Conservation (phyloP, 129 eudicot genomes). For the Flaveria bidentis region DNA sequence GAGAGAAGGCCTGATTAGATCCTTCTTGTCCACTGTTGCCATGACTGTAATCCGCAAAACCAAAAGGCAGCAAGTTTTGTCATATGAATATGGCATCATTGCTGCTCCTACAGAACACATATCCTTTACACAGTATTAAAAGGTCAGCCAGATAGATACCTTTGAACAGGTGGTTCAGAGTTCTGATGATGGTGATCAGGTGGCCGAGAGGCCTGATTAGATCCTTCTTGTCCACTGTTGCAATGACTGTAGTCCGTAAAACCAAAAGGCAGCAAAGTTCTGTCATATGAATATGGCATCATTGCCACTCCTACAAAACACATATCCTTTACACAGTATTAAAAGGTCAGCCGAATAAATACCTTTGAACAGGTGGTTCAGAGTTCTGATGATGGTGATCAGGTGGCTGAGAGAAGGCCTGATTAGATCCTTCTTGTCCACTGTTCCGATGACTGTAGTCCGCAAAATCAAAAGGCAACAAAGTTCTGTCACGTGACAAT, state of each 20-base stretch:
- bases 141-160: slow-evolving; percentile 15
- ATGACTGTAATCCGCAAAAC: slow-evolving; percentile 1
- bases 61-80: background rate
- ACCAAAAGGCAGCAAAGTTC: slow-evolving; percentile 5
- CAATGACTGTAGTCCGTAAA: background rate
- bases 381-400: slow-evolving; percentile 17
- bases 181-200: slow-evolving; percentile 20
- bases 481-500: background rate
- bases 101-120: background rate
- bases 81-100: background rate
- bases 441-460: slow-evolving; percentile 7
- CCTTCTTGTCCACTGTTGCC: background rate
- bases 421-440: background rate
- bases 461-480: background rate
- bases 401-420: slow-evolving; percentile 20
- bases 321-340: slow-evolving; percentile 1
- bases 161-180: slow-evolving; percentile 5
- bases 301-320: background rate
- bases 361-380: slow-evolving; percentile 17
- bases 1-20: slow-evolving; percentile 12
- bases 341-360: background rate
- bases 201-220: slow-evolving; percentile 13
- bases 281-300: background rate
- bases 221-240: background rate
- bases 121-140: background rate